These are phyloP conservation scores for Neophaeococcomyces mojaviensis DNA, from an alignment of 2,329 filamentous ascomycete species.

Conservation along the genomic window DNA sequence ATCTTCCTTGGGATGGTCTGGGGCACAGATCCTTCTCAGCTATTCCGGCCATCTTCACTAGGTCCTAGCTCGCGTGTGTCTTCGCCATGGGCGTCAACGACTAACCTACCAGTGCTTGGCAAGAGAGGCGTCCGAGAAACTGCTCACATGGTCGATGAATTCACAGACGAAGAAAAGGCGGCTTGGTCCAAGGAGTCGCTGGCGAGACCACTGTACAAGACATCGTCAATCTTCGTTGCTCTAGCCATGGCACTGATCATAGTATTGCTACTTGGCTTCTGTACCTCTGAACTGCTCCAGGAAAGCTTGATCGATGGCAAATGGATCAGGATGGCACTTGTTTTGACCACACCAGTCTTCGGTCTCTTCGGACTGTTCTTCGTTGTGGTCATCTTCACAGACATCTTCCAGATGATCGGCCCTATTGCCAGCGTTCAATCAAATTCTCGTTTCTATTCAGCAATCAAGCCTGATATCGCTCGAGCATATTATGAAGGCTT, in stretches of 20 bases:
- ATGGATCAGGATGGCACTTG: conserved; percentile 57
- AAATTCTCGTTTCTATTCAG: conserved; percentile 80
- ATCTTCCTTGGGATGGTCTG: not conserved
- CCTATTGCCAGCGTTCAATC: conserved; percentile 63
- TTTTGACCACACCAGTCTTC: conserved; percentile 61
- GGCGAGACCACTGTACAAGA: too few relatives aligned
- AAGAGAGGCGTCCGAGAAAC: conserved; percentile 59
- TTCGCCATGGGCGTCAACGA: not conserved
- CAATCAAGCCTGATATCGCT: conserved; percentile 52
- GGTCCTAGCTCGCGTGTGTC: not conserved
- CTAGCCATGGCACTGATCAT: conserved; percentile 64
- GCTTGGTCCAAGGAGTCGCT: conserved; percentile 61
- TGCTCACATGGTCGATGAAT: conserved; percentile 57
- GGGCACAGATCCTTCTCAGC: not conserved
- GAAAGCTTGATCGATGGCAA: conserved; percentile 58
- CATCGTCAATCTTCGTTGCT: conserved; percentile 58
- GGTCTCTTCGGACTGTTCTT: conserved; percentile 80
- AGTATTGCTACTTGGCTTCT: conserved; percentile 62
- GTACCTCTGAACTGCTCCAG: too few relatives aligned
- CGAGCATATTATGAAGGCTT: conserved; percentile 30
- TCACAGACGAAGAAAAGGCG: conserved; percentile 50
- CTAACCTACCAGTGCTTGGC: conserved; percentile 41
- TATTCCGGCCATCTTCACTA: not conserved
- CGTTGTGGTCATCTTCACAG: conserved; percentile 68
- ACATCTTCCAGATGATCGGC: conserved; percentile 66